Evolutionary conservation across 129 eudicot genomes (phyloP).

Genomic region (Pulicaria dysenterica): DNA sequence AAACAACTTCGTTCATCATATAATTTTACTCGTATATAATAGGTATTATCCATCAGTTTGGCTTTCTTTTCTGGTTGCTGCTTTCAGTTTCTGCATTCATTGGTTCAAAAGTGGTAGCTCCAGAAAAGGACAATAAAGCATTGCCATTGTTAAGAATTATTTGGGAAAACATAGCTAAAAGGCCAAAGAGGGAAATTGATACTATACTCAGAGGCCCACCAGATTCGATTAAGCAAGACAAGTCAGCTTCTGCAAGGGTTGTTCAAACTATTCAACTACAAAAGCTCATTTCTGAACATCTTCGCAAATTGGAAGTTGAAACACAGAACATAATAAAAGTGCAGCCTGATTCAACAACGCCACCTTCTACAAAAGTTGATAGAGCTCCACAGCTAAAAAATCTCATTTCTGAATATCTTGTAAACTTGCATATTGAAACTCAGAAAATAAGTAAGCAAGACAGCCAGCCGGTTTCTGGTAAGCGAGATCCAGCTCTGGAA

Average conservation of each 20-base stretch:
- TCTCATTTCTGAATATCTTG: constrained; percentile 13
- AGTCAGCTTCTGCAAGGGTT: constrained; percentile 10
- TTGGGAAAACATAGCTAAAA: constrained; percentile 12
- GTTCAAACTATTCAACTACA: constrained; percentile 26
- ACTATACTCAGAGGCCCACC: constrained; percentile 5
- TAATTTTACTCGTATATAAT: no score
- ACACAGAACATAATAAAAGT: background rate
- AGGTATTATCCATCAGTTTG: background rate
- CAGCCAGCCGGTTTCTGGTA: background rate
- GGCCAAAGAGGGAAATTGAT: constrained; percentile 5
- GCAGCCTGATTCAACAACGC: background rate
- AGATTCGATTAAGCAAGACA: constrained; percentile 8
- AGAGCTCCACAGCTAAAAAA: background rate
- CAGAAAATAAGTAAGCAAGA: background rate
- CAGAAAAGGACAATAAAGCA: constrained; percentile 12
- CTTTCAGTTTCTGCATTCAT: constrained; percentile 8
- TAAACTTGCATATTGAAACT: background rate
- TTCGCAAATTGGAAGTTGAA: background rate
- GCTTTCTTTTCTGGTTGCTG: background rate
- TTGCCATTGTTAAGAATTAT: constrained; percentile 11
- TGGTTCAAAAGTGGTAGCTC: background rate
- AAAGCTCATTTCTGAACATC: constrained; percentile 12
- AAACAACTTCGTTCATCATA: background rate
- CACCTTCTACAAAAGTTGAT: background rate
- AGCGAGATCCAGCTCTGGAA: constrained; percentile 9